Evolutionary conservation across 176 grass and related monocot genomes (phyloP).

Genomic region (Neostapfia colusana): DNA sequence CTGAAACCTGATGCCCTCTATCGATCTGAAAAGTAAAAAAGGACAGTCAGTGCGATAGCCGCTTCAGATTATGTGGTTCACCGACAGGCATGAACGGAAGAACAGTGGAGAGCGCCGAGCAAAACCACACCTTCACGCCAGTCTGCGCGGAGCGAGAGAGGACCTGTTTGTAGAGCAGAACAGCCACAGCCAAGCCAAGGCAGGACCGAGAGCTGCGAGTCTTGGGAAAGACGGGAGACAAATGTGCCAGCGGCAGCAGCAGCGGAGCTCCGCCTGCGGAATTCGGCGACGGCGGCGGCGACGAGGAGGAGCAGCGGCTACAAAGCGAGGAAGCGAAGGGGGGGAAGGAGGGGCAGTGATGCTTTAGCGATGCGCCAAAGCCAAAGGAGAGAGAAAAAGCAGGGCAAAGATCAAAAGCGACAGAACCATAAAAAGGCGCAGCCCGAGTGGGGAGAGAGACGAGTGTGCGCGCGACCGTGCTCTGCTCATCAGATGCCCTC

Average conservation of each 20-base stretch:
- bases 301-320: not conserved
- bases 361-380: constrained; percentile 30
- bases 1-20: not conserved
- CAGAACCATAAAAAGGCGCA: constrained; percentile 47
- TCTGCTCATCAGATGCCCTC: not conserved
- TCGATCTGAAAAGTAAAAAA: not conserved
- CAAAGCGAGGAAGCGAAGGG: constrained; percentile 15
- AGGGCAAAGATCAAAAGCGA: constrained; percentile 33
- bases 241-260: constrained; percentile 28
- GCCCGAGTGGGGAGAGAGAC: constrained; percentile 42
- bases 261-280: constrained; percentile 16
- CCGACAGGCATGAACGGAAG: not conserved
- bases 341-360: not conserved
- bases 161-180: not conserved
- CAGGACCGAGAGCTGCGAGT: not conserved
- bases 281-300: not conserved
- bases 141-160: not conserved
- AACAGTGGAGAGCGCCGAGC: not conserved
- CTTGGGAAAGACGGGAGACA: constrained; percentile 1
- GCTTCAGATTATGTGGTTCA: not conserved
- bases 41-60: not conserved
- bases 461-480: constrained; percentile 36
- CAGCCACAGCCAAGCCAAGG: not conserved
- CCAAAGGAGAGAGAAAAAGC: not conserved
- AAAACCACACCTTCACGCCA: not conserved